These are phyloP conservation scores for Chimonanthus salicifolius DNA, from an alignment of 164 flowering plant genomes.

Conservation along the genomic window DNA sequence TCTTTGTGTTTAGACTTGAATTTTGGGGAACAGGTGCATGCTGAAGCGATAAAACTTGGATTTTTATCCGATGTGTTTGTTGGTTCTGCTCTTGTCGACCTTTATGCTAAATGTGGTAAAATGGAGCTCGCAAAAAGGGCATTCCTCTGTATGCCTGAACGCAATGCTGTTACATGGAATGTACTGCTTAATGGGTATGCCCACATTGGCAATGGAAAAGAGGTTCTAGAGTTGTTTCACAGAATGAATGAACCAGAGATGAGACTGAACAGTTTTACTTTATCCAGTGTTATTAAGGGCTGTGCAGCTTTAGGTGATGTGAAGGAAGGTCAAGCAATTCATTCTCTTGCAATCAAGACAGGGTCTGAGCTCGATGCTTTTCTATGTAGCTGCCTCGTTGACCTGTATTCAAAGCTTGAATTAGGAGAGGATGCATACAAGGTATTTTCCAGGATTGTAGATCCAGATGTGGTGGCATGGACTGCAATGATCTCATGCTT, in stretches of 20 bases:
- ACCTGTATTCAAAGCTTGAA: constrained; percentile 57
- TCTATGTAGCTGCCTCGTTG: constrained; percentile 37
- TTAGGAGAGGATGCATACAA: constrained; percentile 36
- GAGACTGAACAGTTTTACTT: constrained; percentile 34
- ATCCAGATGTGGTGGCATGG: constrained; percentile 50
- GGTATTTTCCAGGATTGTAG: constrained; percentile 28
- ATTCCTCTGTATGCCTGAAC: constrained; percentile 30
- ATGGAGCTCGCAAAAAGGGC: constrained; percentile 35
- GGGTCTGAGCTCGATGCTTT: constrained; percentile 34
- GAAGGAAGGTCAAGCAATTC: constrained; percentile 32
- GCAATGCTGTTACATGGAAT: constrained; percentile 46
- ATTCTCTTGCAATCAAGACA: constrained; percentile 29
- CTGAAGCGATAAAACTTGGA: constrained; percentile 37
- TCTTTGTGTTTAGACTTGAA: constrained; percentile 28
- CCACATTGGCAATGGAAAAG: constrained; percentile 25
- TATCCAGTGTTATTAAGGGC: constrained; percentile 41
- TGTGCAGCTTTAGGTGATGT: constrained; percentile 28
- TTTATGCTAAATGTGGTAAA: constrained; percentile 50
- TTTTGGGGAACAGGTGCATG: constrained; percentile 49
- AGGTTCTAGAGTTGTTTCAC: constrained; percentile 29
- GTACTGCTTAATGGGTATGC: constrained; percentile 50
- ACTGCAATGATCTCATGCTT: constrained; percentile 41
- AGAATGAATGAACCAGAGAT: constrained; percentile 31
- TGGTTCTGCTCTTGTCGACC: constrained; percentile 49
- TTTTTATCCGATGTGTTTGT: constrained; percentile 34